A percentile compares a stretch with the other conserved stretches of the same genome.
phyloP scores from a whole-genome alignment of 345 rosid species.

The Eucalyptus marginata region DNA sequence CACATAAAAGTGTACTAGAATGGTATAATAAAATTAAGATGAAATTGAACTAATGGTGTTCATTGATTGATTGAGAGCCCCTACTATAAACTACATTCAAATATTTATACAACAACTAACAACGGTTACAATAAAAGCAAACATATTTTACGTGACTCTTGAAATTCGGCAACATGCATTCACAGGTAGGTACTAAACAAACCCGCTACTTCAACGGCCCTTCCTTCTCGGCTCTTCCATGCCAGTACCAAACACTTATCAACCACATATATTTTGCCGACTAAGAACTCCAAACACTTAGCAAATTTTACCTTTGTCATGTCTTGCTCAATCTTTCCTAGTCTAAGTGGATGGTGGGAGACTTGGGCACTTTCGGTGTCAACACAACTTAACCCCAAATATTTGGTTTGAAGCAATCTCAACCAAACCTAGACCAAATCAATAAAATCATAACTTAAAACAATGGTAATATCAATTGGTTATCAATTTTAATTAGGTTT shows the following conservation, averaged over 20 bases:
- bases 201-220: background rate
- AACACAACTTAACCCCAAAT: background rate
- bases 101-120: background rate
- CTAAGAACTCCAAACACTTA: background rate
- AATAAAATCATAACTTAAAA: background rate
- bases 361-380: background rate
- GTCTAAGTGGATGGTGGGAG: background rate
- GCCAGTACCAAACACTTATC: background rate
- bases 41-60: background rate
- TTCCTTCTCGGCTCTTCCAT: background rate
- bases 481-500: background rate
- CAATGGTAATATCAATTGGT: background rate
- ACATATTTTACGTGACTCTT: background rate
- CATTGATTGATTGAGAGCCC: background rate
- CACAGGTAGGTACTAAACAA: rapidly evolving
- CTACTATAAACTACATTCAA: background rate
- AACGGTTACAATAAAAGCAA: background rate
- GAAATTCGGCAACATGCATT: background rate
- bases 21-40: background rate
- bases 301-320: background rate
- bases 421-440: background rate
- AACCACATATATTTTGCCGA: background rate
- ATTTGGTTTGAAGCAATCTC: background rate
- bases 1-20: background rate
- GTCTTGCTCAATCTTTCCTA: background rate